Evolutionary conservation across 148 eudicot species (phyloP), one percentile per base, ranked within the genome.

Genomic region (Chenopodium suecicum): DNA sequence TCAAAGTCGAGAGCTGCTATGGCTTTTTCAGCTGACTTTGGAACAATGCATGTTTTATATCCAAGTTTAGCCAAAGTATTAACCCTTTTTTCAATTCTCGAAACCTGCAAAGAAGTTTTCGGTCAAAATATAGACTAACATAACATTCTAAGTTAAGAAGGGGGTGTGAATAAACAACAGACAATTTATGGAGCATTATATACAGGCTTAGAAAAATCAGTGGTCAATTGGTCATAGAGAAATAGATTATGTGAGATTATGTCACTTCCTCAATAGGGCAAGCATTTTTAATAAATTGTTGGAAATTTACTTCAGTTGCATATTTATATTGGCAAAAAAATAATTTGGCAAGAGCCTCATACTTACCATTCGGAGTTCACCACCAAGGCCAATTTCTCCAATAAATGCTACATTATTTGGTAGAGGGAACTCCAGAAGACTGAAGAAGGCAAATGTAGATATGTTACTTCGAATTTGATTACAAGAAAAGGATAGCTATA

Each of bases 371-470:
- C 94, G 94, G 78, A 97, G 92, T 90, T 97, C 99, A 41, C 99
- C 99, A 80, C 90, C 93, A 78, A 97, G 97, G 83, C 95, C 99
- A 73, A 97, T 85, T 90, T 97, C 99, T 85, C 97, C 99, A 83
- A 97, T 89, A 84, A 97, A 97, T 79, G 99, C 98, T 19, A 89
- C 86, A 74, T 84, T 82, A 58, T 80, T 88, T 25, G 99, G 99
- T 74, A 97, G 88, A 67, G 99, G 91, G 79, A 84, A 84, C 87
- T 91, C 99, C 84, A 97, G 85, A 87, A 88, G 91, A 88, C 99
- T 96, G 93, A 83, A 86, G 67, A 86, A 6, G 70, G 75, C 46
- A 85, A 78, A 70, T 48, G 50, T 10, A 56, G 4, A 62, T 25
- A 48, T 34, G 69, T 81, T 78, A 85, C 65, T 65, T 54, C 6